phyloP scores from a whole-genome alignment of 2,329 filamentous ascomycete genomes.

The Clonostachys rhizophaga region DNA sequence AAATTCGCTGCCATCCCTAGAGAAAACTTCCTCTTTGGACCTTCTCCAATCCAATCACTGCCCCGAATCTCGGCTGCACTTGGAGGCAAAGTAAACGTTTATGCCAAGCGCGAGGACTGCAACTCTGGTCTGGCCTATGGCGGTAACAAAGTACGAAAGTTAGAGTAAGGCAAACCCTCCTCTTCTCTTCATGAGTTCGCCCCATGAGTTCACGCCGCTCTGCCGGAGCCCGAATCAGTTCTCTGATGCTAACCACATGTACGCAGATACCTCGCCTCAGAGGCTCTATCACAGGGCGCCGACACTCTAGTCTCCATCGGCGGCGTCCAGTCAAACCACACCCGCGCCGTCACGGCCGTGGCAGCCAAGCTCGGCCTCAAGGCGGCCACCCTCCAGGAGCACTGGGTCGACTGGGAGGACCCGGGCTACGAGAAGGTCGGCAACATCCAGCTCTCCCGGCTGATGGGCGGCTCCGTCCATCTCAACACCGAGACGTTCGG shows the following conservation, averaged over 20 bases:
- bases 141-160: conserved; percentile 66
- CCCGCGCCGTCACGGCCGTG: conserved; percentile 60
- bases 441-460: conserved; percentile 65
- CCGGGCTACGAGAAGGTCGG: conserved; percentile 59
- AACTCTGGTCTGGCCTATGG: conserved; percentile 64
- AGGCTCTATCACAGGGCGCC: conserved; percentile 50
- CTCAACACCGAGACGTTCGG: conserved; percentile 59
- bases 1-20: conserved; percentile 61
- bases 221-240: no score
- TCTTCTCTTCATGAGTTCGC: not conserved
- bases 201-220: not conserved
- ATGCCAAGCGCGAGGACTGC: conserved; percentile 69
- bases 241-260: not conserved
- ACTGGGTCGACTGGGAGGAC: conserved; percentile 62
- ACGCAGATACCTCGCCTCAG: conserved; percentile 56
- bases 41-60: conserved; percentile 64
- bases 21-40: conserved; percentile 58
- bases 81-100: conserved; percentile 56
- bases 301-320: conserved; percentile 64
- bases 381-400: conserved; percentile 52
- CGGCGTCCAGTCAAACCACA: conserved; percentile 68
- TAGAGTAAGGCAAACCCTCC: conserved; percentile 40
- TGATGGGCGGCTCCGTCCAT: conserved; percentile 62
- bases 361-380: conserved; percentile 53
- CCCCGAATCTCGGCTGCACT: conserved; percentile 60